phyloP scores from a whole-genome alignment of 1,139 yeast species.

The Magnusiomyces magnusii region DNA sequence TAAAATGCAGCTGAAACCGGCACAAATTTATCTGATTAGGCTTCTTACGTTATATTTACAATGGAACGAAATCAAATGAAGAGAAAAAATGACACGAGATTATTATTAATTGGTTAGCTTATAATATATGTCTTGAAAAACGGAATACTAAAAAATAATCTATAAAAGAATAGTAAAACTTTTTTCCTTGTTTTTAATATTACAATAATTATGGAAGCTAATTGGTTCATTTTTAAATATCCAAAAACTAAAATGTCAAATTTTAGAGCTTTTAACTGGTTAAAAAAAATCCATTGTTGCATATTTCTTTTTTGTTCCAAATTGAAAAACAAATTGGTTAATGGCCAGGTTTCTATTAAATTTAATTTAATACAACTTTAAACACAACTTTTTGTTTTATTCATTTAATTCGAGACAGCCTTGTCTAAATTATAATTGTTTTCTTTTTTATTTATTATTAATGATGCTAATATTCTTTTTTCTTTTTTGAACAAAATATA shows the following conservation, averaged over 20 bases:
- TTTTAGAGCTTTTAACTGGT: not conserved
- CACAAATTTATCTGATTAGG: not conserved
- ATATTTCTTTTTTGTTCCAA: not conserved
- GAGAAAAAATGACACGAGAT: not conserved
- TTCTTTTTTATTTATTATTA: too few relatives aligned
- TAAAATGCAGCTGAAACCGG: not conserved
- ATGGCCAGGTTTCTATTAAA: too few relatives aligned
- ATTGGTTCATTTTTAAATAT: not conserved
- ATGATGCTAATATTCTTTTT: not conserved
- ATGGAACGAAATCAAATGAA: not conserved
- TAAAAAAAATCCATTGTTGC: not conserved
- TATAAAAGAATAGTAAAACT: not conserved
- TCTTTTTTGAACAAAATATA: not conserved
- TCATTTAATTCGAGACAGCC: too few relatives aligned
- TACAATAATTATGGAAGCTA: too few relatives aligned
- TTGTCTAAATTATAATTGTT: too few relatives aligned
- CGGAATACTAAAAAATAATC: not conserved
- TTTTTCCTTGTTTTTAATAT: not conserved
- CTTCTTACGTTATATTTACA: not conserved
- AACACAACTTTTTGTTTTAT: too few relatives aligned
- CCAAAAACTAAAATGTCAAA: not conserved
- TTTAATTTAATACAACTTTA: too few relatives aligned
- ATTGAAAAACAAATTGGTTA: too few relatives aligned
- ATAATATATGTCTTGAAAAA: too few relatives aligned
- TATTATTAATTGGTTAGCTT: too few relatives aligned